phyloP scores from a whole-genome alignment of 306 rosid genomes.

The barrel medic (Medicago truncatula) region DNA sequence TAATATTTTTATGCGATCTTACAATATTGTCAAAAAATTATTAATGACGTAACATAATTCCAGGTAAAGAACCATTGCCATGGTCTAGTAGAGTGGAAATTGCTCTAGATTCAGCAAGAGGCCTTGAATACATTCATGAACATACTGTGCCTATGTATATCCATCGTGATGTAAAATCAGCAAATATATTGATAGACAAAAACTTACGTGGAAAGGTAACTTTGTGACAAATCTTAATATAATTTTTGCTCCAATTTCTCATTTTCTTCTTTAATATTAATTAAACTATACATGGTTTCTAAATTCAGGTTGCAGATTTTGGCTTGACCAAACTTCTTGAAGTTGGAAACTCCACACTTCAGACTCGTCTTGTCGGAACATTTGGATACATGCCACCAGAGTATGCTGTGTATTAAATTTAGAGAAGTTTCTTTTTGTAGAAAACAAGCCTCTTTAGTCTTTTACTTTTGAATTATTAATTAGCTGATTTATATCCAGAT shows the following conservation, averaged over 20 bases:
- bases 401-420: conserved; percentile 52
- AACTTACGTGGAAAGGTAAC: conserved; percentile 77
- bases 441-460: no score
- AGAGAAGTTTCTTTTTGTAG: background rate
- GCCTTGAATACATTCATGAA: conserved; percentile 91
- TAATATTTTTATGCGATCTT: background rate
- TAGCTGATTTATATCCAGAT: conserved; percentile 47
- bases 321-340: conserved; percentile 82
- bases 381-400: conserved; percentile 98
- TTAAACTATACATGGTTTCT: conserved; percentile 6
- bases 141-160: conserved; percentile 91
- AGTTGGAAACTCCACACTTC: conserved; percentile 71
- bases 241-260: background rate
- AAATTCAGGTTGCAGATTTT: conserved; percentile 81
- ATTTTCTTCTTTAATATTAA: conserved; percentile 11
- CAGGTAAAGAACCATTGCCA: conserved; percentile 69
- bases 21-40: background rate
- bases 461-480: background rate
- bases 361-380: conserved; percentile 87
- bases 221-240: background rate
- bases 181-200: conserved; percentile 82
- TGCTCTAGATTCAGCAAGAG: conserved; percentile 92
- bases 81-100: conserved; percentile 84
- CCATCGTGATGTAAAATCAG: conserved; percentile 90
- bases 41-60: conserved; percentile 34